phyloP scores from a whole-genome alignment of 345 rosid genomes.

The Salix purpurea region DNA sequence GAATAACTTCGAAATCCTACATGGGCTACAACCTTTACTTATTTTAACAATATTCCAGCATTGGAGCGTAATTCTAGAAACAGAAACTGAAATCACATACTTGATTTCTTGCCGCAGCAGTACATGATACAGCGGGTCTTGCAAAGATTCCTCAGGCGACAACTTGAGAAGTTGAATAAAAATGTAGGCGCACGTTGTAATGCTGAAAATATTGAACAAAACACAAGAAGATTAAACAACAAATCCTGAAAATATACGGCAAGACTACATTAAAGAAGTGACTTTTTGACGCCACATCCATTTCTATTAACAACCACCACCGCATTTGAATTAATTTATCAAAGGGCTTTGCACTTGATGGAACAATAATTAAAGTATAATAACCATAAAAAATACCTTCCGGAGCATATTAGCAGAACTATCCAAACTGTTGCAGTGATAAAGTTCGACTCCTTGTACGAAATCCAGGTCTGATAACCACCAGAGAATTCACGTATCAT shows the following conservation, averaged over 20 bases:
- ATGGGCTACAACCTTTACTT: not conserved
- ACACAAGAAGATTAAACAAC: not conserved
- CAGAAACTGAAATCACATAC: conserved; percentile 38
- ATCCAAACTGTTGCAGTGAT: conserved; percentile 48
- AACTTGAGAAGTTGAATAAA: conserved; percentile 63
- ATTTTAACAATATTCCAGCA: not conserved
- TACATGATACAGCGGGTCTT: conserved; percentile 68
- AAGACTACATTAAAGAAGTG: not conserved
- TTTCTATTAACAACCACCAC: not conserved
- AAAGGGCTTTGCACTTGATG: not conserved
- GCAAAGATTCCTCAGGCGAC: conserved; percentile 57
- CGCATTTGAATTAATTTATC: not conserved
- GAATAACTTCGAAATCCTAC: not conserved
- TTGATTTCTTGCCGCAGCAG: conserved; percentile 41
- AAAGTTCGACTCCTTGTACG: conserved; percentile 57
- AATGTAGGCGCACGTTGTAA: conserved; percentile 53
- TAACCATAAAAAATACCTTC: conserved; percentile 41
- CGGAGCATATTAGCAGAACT: conserved; percentile 55
- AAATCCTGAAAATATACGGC: not conserved
- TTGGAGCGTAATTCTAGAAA: not conserved
- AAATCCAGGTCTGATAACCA: conserved; percentile 59
- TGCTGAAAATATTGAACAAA: conserved; percentile 28
- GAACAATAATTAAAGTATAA: not conserved
- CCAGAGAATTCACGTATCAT: not conserved
- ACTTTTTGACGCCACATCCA: not conserved